These are phyloP conservation scores for Aspergillus sp. DNA, from an alignment of 2,329 filamentous ascomycete species.

Conservation along the genomic window DNA sequence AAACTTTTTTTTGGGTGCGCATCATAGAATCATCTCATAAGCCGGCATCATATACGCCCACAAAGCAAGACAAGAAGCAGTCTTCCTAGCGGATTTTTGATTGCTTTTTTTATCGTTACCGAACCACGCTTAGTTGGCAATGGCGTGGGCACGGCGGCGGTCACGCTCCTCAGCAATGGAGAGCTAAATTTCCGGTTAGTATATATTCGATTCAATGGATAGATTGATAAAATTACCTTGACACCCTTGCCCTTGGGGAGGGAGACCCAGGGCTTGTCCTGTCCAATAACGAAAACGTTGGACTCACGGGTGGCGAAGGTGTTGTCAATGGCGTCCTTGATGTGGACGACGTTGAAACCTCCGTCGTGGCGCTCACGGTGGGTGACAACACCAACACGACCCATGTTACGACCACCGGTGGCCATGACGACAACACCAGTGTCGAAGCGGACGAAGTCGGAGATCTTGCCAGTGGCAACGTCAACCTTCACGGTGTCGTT, in stretches of 20 bases:
- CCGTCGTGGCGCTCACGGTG: conserved; percentile 99
- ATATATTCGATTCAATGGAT: too few species aligned
- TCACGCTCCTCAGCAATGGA: conserved; percentile 98
- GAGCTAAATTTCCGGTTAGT: conserved; percentile 50
- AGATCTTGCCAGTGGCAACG: conserved; percentile 93
- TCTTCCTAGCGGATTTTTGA: conserved; percentile 27
- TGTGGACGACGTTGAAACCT: conserved; percentile 99
- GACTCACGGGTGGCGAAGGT: conserved; percentile 97
- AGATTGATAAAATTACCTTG: conserved; percentile 53
- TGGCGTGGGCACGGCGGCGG: conserved; percentile 73
- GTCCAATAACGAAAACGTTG: conserved; percentile 99
- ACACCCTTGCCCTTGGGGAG: conserved; percentile 99
- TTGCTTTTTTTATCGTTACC: conserved; percentile 21
- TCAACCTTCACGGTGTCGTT: conserved; percentile 99
- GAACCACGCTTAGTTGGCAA: conserved; percentile 45
- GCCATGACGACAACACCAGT: conserved; percentile 97
- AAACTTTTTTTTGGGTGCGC: conserved; percentile 9
- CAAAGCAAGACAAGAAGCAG: conserved; percentile 34
- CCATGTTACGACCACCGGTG: conserved; percentile 99
- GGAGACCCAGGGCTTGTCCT: conserved; percentile 98
- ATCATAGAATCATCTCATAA: conserved; percentile 17
- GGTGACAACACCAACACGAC: conserved; percentile 99
- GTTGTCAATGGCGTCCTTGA: conserved; percentile 99
- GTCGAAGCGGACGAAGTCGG: conserved; percentile 98
- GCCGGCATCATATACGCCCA: conserved; percentile 30